These are phyloP conservation scores for Setomelanomma holmii DNA, from an alignment of 2,329 filamentous ascomycete species.

Conservation along the genomic window DNA sequence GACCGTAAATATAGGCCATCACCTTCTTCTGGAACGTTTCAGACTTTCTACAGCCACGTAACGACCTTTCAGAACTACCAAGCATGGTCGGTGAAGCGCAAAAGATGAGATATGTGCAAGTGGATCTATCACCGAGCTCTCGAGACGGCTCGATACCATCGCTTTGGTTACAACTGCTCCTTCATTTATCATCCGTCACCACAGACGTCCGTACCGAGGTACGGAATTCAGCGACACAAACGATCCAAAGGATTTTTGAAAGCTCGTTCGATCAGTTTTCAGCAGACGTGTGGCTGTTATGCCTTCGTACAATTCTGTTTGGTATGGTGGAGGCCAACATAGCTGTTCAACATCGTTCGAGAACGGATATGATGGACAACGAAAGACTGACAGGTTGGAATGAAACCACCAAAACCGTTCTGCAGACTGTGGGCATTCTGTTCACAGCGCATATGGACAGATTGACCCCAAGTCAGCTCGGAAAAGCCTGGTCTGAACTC, in stretches of 20 bases:
- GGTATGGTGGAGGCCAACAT: slow-evolving; percentile 72
- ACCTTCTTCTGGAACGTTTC: slow-evolving; percentile 97
- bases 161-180: slow-evolving; percentile 78
- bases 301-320: slow-evolving; percentile 81
- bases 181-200: slow-evolving; percentile 74
- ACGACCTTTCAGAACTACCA: slow-evolving; percentile 49
- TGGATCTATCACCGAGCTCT: slow-evolving; percentile 66
- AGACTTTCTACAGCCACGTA: slow-evolving; percentile 73
- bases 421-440: slow-evolving; percentile 57
- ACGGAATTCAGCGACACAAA: slow-evolving; percentile 88
- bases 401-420: slow-evolving; percentile 49
- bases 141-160: slow-evolving; percentile 71
- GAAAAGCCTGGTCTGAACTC: slow-evolving; percentile 76
- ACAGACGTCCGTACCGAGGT: slow-evolving; percentile 76
- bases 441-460: slow-evolving; percentile 79
- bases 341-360: slow-evolving; percentile 30
- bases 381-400: slow-evolving; percentile 44
- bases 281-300: slow-evolving; percentile 81
- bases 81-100: slow-evolving; percentile 18
- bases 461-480: slow-evolving; percentile 72
- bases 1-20: slow-evolving; percentile 67
- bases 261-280: slow-evolving; percentile 84
- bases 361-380: slow-evolving; percentile 10
- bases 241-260: slow-evolving; percentile 87
- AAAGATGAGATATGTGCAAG: slow-evolving; percentile 61